Evolutionary conservation across 306 rosid species (phyloP), one percentile per base, ranked within the genome.

Genomic region (Cicer arietinum): DNA sequence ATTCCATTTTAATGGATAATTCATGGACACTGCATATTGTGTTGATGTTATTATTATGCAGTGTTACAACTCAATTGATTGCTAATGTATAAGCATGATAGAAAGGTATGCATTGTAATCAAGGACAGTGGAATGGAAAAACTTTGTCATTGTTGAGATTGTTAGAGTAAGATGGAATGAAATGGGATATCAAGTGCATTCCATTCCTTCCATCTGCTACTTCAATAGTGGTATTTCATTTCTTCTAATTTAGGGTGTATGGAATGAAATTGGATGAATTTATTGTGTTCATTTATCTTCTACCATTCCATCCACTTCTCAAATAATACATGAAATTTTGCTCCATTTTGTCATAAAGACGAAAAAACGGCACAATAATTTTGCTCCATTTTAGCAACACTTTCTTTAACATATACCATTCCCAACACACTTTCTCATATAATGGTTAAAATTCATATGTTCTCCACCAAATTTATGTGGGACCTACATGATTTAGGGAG

Each of bases 31-130:
- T 63, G 50, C 59, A 25, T 47, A 8, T n/a, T 18, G 48, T 13
- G 35, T 56, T 53, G 17, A 60, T 10, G 66, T 30, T 76, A 41
- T 47, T 76, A 47, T 45, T 16, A 56, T 51, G 64, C 73, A 45
- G 69, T 68, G 76, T 45, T 42, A 60, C 22, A 25, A 41, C 25
- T 59, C 30, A 42, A 76, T 1, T 56, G 14, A 14, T 43, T 35
- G 9, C 73, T 80, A 22, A 50, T 46, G 8, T 47, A 50, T 40
- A 22, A 51, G 61, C 1, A 18, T 73, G 60, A 12, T 69, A 37
- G 44, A 43, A 12, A 47, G 20, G 73, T 8, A 57, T 22, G 44
- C 11, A 48, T 56, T 22, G 14, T 7, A 47, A 47, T 50, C 35
- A 11, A 16, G 44, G 16, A 43, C 61, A 20, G 35, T 73, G 30